Evolutionary conservation across 352 stramenopile species (phyloP).

Genomic region (Hyaloperonospora arabidopsidis): DNA sequence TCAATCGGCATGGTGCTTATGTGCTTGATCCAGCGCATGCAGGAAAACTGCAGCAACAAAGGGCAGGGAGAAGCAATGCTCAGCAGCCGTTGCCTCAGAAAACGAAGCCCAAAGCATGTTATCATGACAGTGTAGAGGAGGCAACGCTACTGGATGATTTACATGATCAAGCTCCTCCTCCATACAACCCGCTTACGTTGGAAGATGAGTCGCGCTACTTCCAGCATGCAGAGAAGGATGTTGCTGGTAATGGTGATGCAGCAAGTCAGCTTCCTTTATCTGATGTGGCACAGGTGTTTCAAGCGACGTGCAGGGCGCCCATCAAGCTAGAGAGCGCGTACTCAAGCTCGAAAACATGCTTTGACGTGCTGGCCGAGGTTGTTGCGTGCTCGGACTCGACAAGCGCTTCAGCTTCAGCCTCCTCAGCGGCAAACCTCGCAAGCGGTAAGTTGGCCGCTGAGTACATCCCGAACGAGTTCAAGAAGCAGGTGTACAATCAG

Average conservation of each 20-base stretch:
- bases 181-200: constrained; percentile 74
- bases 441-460: constrained; percentile 53
- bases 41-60: constrained; percentile 42
- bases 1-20: constrained; percentile 78
- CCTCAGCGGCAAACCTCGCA: constrained; percentile 39
- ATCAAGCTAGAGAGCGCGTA: constrained; percentile 56
- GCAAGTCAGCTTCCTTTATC: constrained; percentile 19
- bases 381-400: constrained; percentile 54
- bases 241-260: constrained; percentile 17
- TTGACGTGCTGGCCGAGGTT: constrained; percentile 56
- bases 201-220: constrained; percentile 83
- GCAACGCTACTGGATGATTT: constrained; percentile 72
- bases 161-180: constrained; percentile 32
- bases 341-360: constrained; percentile 37
- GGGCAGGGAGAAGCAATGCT: constrained; percentile 10
- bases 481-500: constrained; percentile 81
- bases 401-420: constrained; percentile 45
- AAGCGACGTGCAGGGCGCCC: constrained; percentile 29
- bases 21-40: constrained; percentile 68
- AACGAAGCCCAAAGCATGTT: constrained; percentile 38
- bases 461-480: constrained; percentile 80
- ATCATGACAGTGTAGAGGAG: constrained; percentile 51
- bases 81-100: constrained; percentile 31
- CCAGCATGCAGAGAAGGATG: constrained; percentile 33
- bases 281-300: constrained; percentile 41